Evolutionary conservation across 768 basidiomycete genomes (phyloP).

Genomic region (Pulveroboletus ravenelii): DNA sequence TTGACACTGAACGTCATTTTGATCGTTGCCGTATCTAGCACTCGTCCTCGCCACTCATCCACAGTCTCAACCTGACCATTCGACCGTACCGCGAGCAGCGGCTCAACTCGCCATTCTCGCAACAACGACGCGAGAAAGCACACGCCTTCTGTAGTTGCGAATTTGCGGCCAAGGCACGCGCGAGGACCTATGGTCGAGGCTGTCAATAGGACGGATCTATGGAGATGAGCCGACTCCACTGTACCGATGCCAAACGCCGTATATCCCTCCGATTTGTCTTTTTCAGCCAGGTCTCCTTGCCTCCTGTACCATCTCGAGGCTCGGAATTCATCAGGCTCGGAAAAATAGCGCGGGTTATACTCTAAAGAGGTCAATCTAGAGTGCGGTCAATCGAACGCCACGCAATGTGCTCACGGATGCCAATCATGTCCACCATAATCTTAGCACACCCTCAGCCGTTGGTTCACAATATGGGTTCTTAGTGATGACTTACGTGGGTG

Average conservation of each 20-base stretch:
- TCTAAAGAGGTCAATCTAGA: constrained; percentile 23
- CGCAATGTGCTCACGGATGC: constrained; percentile 20
- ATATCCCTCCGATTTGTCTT: constrained; percentile 15
- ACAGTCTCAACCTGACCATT: constrained; percentile 12
- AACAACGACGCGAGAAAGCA: constrained; percentile 49
- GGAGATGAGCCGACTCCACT: not conserved
- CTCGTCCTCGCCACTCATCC: constrained; percentile 23
- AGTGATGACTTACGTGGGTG: constrained; percentile 9
- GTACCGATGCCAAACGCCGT: constrained; percentile 25
- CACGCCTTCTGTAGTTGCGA: constrained; percentile 49
- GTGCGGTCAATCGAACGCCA: not conserved
- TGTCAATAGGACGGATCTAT: not conserved
- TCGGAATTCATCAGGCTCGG: constrained; percentile 34
- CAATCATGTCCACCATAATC: constrained; percentile 29
- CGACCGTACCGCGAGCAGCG: constrained; percentile 28
- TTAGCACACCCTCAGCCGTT: constrained; percentile 5
- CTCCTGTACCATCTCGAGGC: constrained; percentile 37
- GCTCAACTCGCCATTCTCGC: constrained; percentile 50
- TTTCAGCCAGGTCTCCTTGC: constrained; percentile 1
- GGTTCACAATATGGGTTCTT: not conserved
- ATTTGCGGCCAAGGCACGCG: constrained; percentile 50
- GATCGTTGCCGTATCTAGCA: constrained; percentile 15
- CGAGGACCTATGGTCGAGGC: constrained; percentile 38
- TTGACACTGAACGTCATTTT: constrained; percentile 13
- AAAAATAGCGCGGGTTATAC: constrained; percentile 34